Percentiles rank a stretch among this genome's conserved stretches.
Evolutionary conservation across 331 rosid species (phyloP).

Genomic region (Saraca asoca): DNA sequence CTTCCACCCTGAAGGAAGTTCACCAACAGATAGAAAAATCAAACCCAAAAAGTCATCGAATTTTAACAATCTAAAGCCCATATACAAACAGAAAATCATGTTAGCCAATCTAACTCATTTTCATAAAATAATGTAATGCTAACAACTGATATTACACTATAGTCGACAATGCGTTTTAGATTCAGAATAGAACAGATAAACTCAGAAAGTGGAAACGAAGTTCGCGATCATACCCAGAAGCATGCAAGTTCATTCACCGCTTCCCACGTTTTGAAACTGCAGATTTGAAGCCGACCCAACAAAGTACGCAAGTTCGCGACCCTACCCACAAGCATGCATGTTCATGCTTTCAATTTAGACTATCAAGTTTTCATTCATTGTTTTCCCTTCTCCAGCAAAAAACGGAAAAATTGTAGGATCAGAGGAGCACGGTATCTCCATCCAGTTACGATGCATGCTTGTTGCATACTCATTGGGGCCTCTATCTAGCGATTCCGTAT

Average conservation of each 20-base stretch:
- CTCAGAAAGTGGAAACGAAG: neutral
- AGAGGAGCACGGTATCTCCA: no score
- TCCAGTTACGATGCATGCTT: no score
- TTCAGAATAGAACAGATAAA: conserved; percentile 4
- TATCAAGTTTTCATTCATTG: no score
- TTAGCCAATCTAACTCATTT: conserved; percentile 21
- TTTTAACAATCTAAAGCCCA: conserved; percentile 7
- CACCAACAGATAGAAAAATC: no score
- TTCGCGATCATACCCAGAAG: conserved; percentile 8
- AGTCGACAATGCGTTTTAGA: neutral
- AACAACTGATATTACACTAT: neutral
- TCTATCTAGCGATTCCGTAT: no score
- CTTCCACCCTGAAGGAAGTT: neutral
- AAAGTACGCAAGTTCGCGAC: no score
- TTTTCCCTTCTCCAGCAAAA: no score
- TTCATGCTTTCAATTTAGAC: no score
- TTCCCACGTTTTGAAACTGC: neutral
- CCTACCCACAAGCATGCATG: no score
- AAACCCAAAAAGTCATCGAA: conserved; percentile 10
- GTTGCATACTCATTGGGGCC: no score
- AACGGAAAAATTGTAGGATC: no score
- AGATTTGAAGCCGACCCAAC: conserved; percentile 23
- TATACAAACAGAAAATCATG: neutral
- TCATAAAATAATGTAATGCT: neutral
- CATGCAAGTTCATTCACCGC: conserved; percentile 1